These are phyloP conservation scores for Vaccinium darrowii DNA, from an alignment of 148 eudicot species.

Conservation along the genomic window DNA sequence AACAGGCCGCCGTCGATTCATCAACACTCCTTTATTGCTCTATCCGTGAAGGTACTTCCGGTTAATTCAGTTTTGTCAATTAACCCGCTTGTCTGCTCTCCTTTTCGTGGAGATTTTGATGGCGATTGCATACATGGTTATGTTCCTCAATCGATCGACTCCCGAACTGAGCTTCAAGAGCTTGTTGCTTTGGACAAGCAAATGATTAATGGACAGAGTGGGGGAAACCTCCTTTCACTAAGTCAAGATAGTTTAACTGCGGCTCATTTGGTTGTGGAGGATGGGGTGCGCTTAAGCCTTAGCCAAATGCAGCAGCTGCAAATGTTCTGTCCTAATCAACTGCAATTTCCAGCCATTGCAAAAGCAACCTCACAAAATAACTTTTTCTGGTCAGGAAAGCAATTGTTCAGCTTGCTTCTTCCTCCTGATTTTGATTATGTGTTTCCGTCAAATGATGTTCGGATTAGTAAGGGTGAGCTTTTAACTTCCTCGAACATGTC, in stretches of 20 bases:
- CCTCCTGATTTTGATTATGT: conserved; percentile 62
- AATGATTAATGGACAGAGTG: conserved; percentile 71
- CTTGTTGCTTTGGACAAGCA: conserved; percentile 76
- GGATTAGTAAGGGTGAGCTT: conserved; percentile 64
- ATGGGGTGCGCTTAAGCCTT: conserved; percentile 47
- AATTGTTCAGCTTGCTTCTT: conserved; percentile 69
- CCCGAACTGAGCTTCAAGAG: conserved; percentile 79
- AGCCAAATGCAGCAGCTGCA: conserved; percentile 71
- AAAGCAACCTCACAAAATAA: conserved; percentile 30
- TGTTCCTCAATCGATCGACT: conserved; percentile 76
- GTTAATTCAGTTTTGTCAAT: conserved; percentile 67
- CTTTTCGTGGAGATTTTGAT: conserved; percentile 90
- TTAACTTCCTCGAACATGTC: conserved; percentile 53
- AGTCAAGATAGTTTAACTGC: conserved; percentile 89
- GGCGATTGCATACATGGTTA: conserved; percentile 95
- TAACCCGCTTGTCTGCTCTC: conserved; percentile 82
- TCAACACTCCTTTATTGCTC: conserved; percentile 77
- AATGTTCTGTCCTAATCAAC: conserved; percentile 55
- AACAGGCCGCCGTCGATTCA: conserved; percentile 97
- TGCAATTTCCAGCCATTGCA: conserved; percentile 39
- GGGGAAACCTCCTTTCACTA: conserved; percentile 65
- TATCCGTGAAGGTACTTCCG: conserved; percentile 70
- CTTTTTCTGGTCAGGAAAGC: conserved; percentile 73
- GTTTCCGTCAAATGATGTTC: conserved; percentile 42
- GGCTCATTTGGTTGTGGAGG: conserved; percentile 64